phyloP scores from a whole-genome alignment of 352 stramenopile genomes.

The Globisporangium paroecandrum region DNA sequence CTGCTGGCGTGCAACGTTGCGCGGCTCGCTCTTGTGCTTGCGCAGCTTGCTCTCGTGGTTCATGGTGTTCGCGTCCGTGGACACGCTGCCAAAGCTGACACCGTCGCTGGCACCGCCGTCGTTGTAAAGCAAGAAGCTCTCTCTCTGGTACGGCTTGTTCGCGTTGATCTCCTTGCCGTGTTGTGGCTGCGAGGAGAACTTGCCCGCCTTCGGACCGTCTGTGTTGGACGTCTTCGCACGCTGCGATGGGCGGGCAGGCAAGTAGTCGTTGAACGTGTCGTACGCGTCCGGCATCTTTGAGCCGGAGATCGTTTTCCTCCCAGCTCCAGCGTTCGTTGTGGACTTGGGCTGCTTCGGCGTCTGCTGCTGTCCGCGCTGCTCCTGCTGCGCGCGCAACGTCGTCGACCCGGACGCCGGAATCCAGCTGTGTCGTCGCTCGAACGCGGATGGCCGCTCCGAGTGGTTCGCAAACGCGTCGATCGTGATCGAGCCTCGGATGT shows the following conservation, averaged over 20 bases:
- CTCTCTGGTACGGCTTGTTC: slow-evolving; percentile 8
- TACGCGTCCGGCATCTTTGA: slow-evolving; percentile 36
- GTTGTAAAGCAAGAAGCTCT: slow-evolving; percentile 26
- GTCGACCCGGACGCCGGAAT: slow-evolving; percentile 41
- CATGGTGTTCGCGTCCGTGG: slow-evolving; percentile 6
- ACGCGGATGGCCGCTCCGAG: slow-evolving; percentile 21
- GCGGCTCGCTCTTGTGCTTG: slow-evolving; percentile 21
- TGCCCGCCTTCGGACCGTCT: slow-evolving; percentile 31
- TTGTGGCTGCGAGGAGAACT: slow-evolving; percentile 36
- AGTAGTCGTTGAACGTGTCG: slow-evolving; percentile 75
- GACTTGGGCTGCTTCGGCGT: background rate
- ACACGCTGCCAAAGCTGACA: slow-evolving; percentile 11
- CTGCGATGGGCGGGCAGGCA: slow-evolving; percentile 46
- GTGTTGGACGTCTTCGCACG: slow-evolving; percentile 41
- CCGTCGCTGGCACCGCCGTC: slow-evolving; percentile 9
- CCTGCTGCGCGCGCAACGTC: slow-evolving; percentile 25
- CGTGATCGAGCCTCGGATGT: slow-evolving; percentile 61
- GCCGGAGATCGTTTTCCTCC: background rate
- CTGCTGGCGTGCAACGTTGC: background rate
- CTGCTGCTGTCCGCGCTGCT: slow-evolving; percentile 6
- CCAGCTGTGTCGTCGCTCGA: slow-evolving; percentile 45
- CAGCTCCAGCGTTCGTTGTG: background rate
- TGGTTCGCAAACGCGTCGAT: slow-evolving; percentile 51
- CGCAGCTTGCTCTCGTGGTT: slow-evolving; percentile 12
- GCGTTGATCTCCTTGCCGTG: slow-evolving; percentile 3